A percentile compares a stretch with the other conserved stretches of the same genome.
Evolutionary conservation across 495 filamentous ascomycete species (phyloP).

Genomic region (Trypethelium eluteriae): DNA sequence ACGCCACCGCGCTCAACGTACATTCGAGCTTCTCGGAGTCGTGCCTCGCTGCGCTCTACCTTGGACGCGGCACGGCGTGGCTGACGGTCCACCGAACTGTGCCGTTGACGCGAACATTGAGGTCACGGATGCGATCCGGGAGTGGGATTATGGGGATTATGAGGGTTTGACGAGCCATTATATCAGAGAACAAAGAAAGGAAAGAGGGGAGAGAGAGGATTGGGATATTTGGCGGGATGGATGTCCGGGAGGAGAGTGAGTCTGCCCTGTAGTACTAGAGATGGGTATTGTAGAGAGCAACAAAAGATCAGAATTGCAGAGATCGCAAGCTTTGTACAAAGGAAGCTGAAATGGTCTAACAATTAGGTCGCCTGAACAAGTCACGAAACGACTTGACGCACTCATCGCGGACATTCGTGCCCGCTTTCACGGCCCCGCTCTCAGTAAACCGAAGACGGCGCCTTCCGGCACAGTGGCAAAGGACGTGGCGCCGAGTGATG

Average conservation of each 20-base stretch:
- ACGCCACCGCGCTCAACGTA: slow-evolving; percentile 73
- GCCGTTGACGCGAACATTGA: slow-evolving; percentile 48
- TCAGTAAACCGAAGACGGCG: slow-evolving; percentile 28
- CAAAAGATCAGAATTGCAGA: too few relatives aligned
- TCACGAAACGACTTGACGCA: slow-evolving; percentile 34
- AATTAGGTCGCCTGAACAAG: slow-evolving; percentile 32
- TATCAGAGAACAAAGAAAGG: slow-evolving; percentile 57
- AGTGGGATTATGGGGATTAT: slow-evolving; percentile 96
- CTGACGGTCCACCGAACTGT: slow-evolving; percentile 8
- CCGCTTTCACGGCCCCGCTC: slow-evolving; percentile 31
- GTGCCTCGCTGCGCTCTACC: slow-evolving; percentile 47
- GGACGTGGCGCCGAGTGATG: slow-evolving; percentile 30
- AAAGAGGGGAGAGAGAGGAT: slow-evolving; percentile 40
- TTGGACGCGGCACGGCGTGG: slow-evolving; percentile 43
- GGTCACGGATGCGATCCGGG: slow-evolving; percentile 69
- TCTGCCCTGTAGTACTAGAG: not conserved
- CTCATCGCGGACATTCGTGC: slow-evolving; percentile 35
- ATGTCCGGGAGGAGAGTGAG: slow-evolving; percentile 54
- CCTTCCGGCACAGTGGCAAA: slow-evolving; percentile 17
- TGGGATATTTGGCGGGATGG: slow-evolving; percentile 43
- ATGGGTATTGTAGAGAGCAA: too few relatives aligned
- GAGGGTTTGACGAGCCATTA: slow-evolving; percentile 75
- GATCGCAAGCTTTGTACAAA: too few relatives aligned
- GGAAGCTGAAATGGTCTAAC: not conserved
- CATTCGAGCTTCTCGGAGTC: slow-evolving; percentile 70